Evolutionary conservation across 352 stramenopile species (phyloP), one percentile per base, ranked within the genome.

Genomic region (Pythium inflatum): DNA sequence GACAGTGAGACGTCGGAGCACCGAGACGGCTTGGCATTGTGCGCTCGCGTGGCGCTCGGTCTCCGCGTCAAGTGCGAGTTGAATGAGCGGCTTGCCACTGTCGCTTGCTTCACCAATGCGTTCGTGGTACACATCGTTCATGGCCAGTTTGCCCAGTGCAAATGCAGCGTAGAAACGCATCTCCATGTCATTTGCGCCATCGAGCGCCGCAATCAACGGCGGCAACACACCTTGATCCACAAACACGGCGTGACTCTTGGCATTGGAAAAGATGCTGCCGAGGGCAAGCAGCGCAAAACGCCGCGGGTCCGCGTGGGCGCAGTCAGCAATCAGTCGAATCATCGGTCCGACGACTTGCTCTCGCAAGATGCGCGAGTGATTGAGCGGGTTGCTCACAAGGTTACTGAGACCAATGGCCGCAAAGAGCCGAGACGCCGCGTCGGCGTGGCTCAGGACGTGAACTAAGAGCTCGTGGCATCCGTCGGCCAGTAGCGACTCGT

Each of bases 141-240:
- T 91, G 7, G 94, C 85, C 24, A 99, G 85, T 71, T 98, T 99
- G 27, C 93, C 96, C 16, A 98, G 81, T 11, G 92, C 85, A 70
- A 97, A 99, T 30, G 91, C 90, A 0, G 94, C 90, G 67, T 98
- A 95, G 66, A 98, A 97, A 20, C 93, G 88, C 40, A 88, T 97
- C 71, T 99, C 96, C 70, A 94, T 83, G 64, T 91, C 76, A 62
- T 94, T 88, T 11, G 80, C 62, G 12, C 71, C 27, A 24, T 84
- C 64, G 22, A 98, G 63, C 2, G 87, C 78, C 11, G 75, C 73
- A 5, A 96, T 76, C 3, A 98, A 74, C 13, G 83, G 79, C 60
- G 82, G 68, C 25, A 98, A 53, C 11, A 87, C 86, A 34, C 81
- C 85, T 3, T 80, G 75, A 11, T 89, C 80, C 1, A 98, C 78